A percentile compares a stretch with the other conserved stretches of the same genome.
phyloP scores from a whole-genome alignment of 2,329 filamentous ascomycete genomes.

The Emergomyces pasteurianus region DNA sequence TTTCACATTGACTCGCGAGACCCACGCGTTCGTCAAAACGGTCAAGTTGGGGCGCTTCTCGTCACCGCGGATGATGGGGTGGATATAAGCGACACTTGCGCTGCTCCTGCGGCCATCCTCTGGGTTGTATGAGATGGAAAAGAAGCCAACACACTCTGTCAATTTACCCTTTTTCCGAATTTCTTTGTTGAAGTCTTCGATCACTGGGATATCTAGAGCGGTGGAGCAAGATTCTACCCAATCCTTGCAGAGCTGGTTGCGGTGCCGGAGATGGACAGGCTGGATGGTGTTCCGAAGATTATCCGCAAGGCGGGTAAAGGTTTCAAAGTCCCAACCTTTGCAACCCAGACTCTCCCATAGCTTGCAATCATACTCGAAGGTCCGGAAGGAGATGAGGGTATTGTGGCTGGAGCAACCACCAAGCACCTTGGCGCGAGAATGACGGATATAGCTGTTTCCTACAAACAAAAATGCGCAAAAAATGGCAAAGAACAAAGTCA shows the following conservation, averaged over 20 bases:
- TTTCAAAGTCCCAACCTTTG: conserved; percentile 76
- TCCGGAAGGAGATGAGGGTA: conserved; percentile 83
- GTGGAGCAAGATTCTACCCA: conserved; percentile 73
- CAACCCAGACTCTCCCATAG: conserved; percentile 74
- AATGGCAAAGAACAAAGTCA: conserved; percentile 3
- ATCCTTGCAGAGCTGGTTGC: conserved; percentile 83
- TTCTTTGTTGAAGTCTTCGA: conserved; percentile 76
- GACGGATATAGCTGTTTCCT: conserved; percentile 84
- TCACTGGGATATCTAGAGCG: conserved; percentile 67
- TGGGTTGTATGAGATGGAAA: conserved; percentile 83
- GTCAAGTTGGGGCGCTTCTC: conserved; percentile 76
- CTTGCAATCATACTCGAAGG: conserved; percentile 78
- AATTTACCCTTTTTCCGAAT: conserved; percentile 63
- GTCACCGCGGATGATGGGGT: conserved; percentile 73
- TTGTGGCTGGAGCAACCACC: conserved; percentile 92
- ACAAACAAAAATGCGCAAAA: conserved; percentile 9
- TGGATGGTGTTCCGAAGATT: conserved; percentile 83
- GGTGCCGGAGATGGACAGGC: conserved; percentile 71
- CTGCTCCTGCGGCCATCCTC: conserved; percentile 75
- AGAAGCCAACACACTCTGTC: conserved; percentile 72
- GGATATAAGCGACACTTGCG: conserved; percentile 83
- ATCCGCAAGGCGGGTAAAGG: conserved; percentile 68
- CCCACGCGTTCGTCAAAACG: conserved; percentile 77
- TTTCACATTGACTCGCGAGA: conserved; percentile 64
- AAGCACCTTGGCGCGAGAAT: conserved; percentile 83